Evolutionary conservation across 2,329 filamentous ascomycete species (phyloP), one percentile per base, ranked within the genome.

Genomic region (Verticillium longisporum): DNA sequence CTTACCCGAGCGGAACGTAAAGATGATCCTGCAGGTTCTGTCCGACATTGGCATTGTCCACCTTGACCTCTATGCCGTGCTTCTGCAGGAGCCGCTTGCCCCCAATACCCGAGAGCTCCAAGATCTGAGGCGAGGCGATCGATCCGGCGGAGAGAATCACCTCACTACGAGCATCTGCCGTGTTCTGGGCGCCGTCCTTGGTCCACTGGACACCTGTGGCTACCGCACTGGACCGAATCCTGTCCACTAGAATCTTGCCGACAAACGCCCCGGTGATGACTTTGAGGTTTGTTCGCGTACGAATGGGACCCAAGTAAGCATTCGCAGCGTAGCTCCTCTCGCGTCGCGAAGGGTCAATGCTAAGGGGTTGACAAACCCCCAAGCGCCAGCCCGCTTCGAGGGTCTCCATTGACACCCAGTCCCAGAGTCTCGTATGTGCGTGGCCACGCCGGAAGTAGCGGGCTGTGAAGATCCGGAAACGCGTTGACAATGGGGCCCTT

Each of bases 21-120:
- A 72, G 56, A 61, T 76, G 73, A 57, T 76, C 72, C 13, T 78
- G 70, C 3, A 77, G 62, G 53, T 74, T 74, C 65, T 76, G 74
- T 3, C 77, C 77, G 5, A 78, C 76, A 33, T 69, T 67, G 1
- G 74, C 70, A 14, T 70, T 69, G 41, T 77, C 68, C 7, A 73
- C 67, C 2, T 76, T 56, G 0, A 72, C 64, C 1, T 69, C 58
- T 10, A 75, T 68, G 4, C 66, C 68, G 6, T 69, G 66, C 57
- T 69, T 66, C 13, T 68, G 63, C 0, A 80, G 66, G 6, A 77
- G 66, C 0, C 56, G 60, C 38, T 65, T 66, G 55, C 77, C 74
- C 4, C 86, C 86, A 45, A 89, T 78, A 0, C 86, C 86, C 0
- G 84, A 87, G 1, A 87, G 73, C 64, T 88, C 85, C n/a, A 83